phyloP scores from a whole-genome alignment of 2,329 filamentous ascomycete genomes.

The Fusarium proliferatum region DNA sequence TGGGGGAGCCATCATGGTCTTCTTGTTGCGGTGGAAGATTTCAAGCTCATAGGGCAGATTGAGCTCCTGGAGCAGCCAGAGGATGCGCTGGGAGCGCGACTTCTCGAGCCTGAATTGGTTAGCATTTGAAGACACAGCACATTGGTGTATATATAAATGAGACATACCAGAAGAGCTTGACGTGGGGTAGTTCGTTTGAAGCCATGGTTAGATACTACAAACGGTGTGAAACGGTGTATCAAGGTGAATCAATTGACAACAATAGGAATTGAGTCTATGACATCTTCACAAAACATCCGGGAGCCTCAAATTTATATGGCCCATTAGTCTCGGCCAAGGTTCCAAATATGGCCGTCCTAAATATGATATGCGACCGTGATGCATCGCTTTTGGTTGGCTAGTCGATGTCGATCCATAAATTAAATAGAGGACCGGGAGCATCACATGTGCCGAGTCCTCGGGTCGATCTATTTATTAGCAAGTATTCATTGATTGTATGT shows the following conservation, averaged over 20 bases:
- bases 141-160: neutral
- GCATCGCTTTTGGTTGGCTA: conserved; percentile 7
- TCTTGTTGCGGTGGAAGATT: conserved; percentile 75
- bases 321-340: conserved; percentile 20
- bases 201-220: conserved; percentile 32
- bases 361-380: conserved; percentile 15
- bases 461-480: conserved; percentile 2
- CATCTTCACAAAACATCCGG: neutral
- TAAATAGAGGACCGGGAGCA: neutral
- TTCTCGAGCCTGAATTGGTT: conserved; percentile 75
- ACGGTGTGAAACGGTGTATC: neutral
- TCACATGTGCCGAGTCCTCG: conserved; percentile 34
- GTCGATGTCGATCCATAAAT: conserved; percentile 17
- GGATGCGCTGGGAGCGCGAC: conserved; percentile 83
- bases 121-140: neutral
- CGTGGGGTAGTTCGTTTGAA: conserved; percentile 57
- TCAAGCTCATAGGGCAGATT: conserved; percentile 82
- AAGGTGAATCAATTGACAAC: neutral
- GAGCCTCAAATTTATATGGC: conserved; percentile 12
- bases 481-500: neutral
- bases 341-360: conserved; percentile 27
- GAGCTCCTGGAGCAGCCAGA: conserved; percentile 89
- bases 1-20: conserved; percentile 75
- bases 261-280: neutral
- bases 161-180: conserved; percentile 72